phyloP scores from a whole-genome alignment of 2,329 filamentous ascomycete species.

The Phaeosphaeria sp. region DNA sequence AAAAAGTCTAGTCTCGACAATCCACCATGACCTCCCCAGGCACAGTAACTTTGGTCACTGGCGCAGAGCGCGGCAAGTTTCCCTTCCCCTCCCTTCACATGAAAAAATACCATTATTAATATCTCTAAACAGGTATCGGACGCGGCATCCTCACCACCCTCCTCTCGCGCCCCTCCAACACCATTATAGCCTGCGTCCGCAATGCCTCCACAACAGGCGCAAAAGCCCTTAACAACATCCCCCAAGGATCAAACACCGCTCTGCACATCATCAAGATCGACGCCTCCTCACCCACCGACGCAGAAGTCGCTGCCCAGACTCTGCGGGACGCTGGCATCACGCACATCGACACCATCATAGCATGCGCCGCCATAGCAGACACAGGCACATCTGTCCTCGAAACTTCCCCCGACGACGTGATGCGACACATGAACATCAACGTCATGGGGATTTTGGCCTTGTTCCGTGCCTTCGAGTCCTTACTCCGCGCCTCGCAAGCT shows the following conservation, averaged over 20 bases:
- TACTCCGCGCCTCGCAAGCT: neutral
- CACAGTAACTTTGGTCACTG: too few species aligned
- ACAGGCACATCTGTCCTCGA: neutral
- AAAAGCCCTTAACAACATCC: neutral
- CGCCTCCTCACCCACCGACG: neutral
- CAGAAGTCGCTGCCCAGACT: neutral
- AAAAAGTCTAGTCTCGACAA: too few species aligned
- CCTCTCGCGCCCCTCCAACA: neutral
- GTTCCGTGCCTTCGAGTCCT: neutral
- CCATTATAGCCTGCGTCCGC: neutral
- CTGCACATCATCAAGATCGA: neutral
- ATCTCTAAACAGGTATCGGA: neutral
- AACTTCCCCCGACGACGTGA: neutral
- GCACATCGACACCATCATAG: neutral
- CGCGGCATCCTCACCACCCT: neutral
- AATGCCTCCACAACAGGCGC: neutral
- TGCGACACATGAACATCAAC: neutral
- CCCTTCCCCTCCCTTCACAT: too few species aligned
- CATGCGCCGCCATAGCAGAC: neutral
- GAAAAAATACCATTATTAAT: too few species aligned
- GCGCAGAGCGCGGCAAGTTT: too few species aligned
- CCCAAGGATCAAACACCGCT: neutral
- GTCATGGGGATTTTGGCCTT: neutral
- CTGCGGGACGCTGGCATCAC: neutral
- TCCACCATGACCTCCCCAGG: too few species aligned